Base-by-base conservation (phyloP, 2,329 filamentous ascomycete species). In the Aspergillus hortae region DNA sequence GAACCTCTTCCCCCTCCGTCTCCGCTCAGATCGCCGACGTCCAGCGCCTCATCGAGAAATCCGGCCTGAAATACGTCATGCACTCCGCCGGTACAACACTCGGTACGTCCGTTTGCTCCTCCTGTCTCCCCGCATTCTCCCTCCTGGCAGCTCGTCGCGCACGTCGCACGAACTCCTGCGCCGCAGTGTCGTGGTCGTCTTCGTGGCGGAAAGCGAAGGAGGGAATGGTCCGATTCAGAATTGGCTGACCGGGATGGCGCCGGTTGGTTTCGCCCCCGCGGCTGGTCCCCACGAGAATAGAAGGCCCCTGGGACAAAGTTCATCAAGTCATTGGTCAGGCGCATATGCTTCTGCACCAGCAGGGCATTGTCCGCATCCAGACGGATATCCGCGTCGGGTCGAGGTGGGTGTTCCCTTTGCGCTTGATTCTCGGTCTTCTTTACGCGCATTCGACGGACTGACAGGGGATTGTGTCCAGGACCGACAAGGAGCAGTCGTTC, bases 41-140 rank as follows among this genome's bases (percentile, higher is more conserved):
- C 35, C 92, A 97, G 75, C 84, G 86, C 52, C 79, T 97, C 33
- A 80, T 99, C 63, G 85, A 88, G 71, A 84, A 83, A 49, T 94
- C 88, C 61, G 90, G 90, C 2, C 71, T 97, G 56, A 86, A 84
- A 58, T 92, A 92, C 68, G 85, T 82, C 44, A 94, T 97, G 90
- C 92, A 97, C 74, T 92, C 89, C 23, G 92, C 91, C 2, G 94
- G 92, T 11, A 96, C 92, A 0, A 97, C 92, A 0, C 82, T 97
- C 50, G 91, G 90, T 94, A 77, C 53, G 85, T 77, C 25, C 19
- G 25, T 14, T 6, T 21, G 5, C 35, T 27, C 32, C 15, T 36
- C 35, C 7, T 9, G 27, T 30, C 15, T 15, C 11, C 38, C 49
- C 14, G 40, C 15, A 46, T 25, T 33, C 46, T 47, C 41, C 25